Percentiles rank a stretch among this genome's conserved stretches.
Evolutionary conservation across 1,284 basidiomycete species (phyloP).

Genomic region (Xerocomus amazonicus): DNA sequence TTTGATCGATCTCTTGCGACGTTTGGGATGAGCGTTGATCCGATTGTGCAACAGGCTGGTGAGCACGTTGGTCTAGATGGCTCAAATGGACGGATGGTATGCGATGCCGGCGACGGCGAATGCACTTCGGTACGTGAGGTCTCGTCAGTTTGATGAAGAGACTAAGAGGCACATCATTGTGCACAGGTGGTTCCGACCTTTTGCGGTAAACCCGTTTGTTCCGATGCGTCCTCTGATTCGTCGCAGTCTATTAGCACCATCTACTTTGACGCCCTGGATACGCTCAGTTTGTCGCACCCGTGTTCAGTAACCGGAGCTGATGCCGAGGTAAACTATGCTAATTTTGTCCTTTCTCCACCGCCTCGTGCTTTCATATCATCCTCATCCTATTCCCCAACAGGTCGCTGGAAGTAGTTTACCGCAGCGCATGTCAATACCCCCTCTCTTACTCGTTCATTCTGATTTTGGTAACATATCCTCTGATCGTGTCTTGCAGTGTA

Average conservation of each 20-base stretch:
- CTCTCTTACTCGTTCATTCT: slow-evolving; percentile 10
- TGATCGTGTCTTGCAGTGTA: slow-evolving; percentile 9
- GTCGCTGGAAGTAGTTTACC: slow-evolving; percentile 11
- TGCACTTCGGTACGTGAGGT: not conserved
- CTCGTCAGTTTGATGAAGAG: not conserved
- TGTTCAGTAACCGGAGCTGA: slow-evolving; percentile 4
- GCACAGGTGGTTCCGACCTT: slow-evolving; percentile 11
- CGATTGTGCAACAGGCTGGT: slow-evolving; percentile 6
- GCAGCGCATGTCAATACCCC: slow-evolving; percentile 16
- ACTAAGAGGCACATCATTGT: slow-evolving; percentile 1
- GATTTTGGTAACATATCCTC: slow-evolving; percentile 7
- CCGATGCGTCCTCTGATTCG: slow-evolving; percentile 1
- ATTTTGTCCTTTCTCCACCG: not conserved
- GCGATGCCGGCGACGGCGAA: not conserved
- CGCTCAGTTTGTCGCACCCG: slow-evolving; percentile 4
- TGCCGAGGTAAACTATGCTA: slow-evolving; percentile 8
- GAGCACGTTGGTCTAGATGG: not conserved
- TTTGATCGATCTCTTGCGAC: not conserved
- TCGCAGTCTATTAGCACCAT: slow-evolving; percentile 16
- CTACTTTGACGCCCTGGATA: slow-evolving; percentile 26
- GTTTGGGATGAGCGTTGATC: slow-evolving; percentile 5
- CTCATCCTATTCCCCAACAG: slow-evolving; percentile 7
- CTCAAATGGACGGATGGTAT: not conserved
- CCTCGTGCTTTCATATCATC: slow-evolving; percentile 11
- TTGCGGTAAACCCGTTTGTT: slow-evolving; percentile 1